phyloP scores from a whole-genome alignment of 2,329 filamentous ascomycete genomes.

The Colletotrichum sp. region DNA sequence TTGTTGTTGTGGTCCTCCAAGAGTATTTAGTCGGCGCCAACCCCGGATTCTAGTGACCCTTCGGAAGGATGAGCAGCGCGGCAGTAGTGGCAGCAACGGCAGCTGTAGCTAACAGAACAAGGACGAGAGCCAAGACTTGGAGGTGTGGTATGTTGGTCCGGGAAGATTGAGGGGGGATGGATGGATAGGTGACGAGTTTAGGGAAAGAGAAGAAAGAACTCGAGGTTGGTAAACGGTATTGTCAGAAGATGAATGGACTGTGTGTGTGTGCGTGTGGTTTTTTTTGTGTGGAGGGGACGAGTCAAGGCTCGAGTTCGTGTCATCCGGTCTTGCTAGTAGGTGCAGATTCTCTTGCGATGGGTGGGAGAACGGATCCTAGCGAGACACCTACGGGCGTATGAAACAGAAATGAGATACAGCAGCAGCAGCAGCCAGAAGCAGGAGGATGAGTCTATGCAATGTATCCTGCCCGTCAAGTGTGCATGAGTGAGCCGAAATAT shows the following conservation, averaged over 20 bases:
- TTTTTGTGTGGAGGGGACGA: not conserved
- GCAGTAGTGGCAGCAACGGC: not conserved
- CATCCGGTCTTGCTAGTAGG: not conserved
- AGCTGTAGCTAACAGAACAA: not conserved
- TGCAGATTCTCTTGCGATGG: not conserved
- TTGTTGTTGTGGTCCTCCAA: not conserved
- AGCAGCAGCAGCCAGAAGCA: not conserved
- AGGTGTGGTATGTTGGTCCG: not conserved
- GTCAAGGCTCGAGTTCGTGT: constrained; percentile 1
- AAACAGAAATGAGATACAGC: not conserved
- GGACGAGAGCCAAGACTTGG: not conserved
- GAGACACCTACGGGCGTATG: constrained; percentile 2
- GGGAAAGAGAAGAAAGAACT: not conserved
- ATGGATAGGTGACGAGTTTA: not conserved
- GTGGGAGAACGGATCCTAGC: not conserved
- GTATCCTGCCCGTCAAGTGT: not conserved
- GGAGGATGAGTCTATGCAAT: not conserved
- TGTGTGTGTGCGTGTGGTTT: not conserved
- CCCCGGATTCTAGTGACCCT: constrained; percentile 2
- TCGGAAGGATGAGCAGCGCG: not conserved
- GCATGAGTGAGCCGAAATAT: not conserved
- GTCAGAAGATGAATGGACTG: not conserved
- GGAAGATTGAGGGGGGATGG: not conserved
- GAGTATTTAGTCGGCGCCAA: constrained; percentile 10
- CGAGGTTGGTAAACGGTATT: not conserved